Percentiles rank a stretch among this genome's conserved stretches.
Conservation (phyloP, 495 filamentous ascomycete species). For the Xylaria bambusicola region DNA sequence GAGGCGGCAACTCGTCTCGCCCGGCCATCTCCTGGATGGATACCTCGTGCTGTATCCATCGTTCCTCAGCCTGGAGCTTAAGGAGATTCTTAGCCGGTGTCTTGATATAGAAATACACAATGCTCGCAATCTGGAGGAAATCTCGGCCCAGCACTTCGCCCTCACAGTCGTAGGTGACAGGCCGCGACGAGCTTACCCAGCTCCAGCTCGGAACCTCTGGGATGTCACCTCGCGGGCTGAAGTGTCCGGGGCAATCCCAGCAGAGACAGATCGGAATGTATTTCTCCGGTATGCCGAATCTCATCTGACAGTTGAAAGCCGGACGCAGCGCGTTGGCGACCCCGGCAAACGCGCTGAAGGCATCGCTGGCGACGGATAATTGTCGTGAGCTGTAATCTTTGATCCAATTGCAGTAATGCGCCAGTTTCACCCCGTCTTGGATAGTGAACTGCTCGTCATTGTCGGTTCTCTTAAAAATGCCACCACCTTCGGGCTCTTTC, state of each 20-base stretch:
- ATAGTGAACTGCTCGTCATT: constrained; percentile 5
- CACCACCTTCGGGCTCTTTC: neutral
- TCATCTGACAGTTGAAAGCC: constrained; percentile 15
- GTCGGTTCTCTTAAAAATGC: neutral
- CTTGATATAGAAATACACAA: constrained; percentile 15
- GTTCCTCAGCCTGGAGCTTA: constrained; percentile 7
- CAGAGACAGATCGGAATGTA: constrained; percentile 30
- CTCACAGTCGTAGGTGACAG: constrained; percentile 6
- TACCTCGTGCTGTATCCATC: constrained; percentile 9
- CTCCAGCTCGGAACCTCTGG: constrained; percentile 20
- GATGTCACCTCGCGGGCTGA: constrained; percentile 1
- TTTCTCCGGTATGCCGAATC: constrained; percentile 32
- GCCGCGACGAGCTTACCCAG: constrained; percentile 14
- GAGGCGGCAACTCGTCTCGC: constrained; percentile 6
- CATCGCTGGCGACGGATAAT: constrained; percentile 30
- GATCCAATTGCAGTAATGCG: constrained; percentile 29
- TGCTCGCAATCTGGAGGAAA: neutral
- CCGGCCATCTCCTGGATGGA: constrained; percentile 7
- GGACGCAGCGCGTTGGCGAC: constrained; percentile 26
- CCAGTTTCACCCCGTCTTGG: constrained; percentile 17
- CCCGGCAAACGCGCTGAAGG: constrained; percentile 36
- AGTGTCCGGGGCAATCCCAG: constrained; percentile 19
- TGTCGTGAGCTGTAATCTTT: constrained; percentile 28
- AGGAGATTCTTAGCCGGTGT: neutral
- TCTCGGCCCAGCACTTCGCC: neutral